phyloP scores from a whole-genome alignment of 306 rosid genomes.

The Trichosanthes cucumerina region DNA sequence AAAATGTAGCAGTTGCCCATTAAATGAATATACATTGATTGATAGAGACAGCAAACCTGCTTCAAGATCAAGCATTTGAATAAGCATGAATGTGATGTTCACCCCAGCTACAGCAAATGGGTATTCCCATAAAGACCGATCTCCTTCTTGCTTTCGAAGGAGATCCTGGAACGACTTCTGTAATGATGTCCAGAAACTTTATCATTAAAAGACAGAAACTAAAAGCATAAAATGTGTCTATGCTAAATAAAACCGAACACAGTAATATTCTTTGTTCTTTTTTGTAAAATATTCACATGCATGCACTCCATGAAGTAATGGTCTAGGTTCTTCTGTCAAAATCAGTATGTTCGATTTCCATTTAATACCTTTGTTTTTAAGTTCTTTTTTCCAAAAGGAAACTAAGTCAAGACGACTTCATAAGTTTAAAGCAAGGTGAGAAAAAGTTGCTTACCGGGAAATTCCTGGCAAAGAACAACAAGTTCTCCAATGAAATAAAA shows the following conservation, averaged over 20 bases:
- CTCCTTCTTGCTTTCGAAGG: constrained; percentile 93
- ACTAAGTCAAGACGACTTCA: background rate
- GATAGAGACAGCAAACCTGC: constrained; percentile 47
- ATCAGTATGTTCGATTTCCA: background rate
- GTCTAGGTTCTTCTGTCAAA: background rate
- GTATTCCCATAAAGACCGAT: constrained; percentile 96
- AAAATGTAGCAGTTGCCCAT: background rate
- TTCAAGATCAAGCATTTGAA: constrained; percentile 98
- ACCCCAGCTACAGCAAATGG: constrained; percentile 99
- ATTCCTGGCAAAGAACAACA: constrained; percentile 69
- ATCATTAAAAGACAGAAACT: background rate
- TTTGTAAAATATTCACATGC: background rate
- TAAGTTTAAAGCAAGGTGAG: background rate
- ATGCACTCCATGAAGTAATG: background rate
- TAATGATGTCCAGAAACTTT: constrained; percentile 18
- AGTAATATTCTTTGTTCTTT: background rate
- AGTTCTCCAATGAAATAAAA: constrained; percentile 92
- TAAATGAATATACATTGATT: background rate
- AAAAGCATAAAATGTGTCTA: background rate
- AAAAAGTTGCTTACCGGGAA: constrained; percentile 63
- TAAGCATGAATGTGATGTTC: constrained; percentile 96
- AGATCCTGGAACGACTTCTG: constrained; percentile 96
- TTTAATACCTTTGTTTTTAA: background rate
- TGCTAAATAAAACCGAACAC: background rate
- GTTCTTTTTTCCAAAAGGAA: background rate